phyloP scores from a whole-genome alignment of 129 eudicot genomes.

The Centrapalus pauciflorus region DNA sequence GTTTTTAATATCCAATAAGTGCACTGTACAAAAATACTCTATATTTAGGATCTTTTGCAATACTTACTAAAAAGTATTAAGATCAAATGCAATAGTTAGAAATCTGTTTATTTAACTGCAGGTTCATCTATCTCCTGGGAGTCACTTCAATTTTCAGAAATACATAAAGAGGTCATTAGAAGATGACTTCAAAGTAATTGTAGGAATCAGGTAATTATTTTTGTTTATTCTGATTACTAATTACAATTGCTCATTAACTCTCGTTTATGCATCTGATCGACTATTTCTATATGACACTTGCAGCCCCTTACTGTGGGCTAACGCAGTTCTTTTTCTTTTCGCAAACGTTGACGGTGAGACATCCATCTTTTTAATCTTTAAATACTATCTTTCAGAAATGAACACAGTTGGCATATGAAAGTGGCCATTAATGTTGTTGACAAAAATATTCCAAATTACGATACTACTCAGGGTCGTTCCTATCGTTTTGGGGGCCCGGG shows the following conservation, averaged over 20 bases:
- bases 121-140: conserved; percentile 85
- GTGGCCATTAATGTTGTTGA: neutral
- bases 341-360: conserved; percentile 65
- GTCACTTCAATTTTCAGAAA: conserved; percentile 76
- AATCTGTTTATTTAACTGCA: neutral
- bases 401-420: neutral
- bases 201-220: conserved; percentile 66
- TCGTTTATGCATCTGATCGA: neutral
- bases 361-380: neutral
- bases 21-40: neutral
- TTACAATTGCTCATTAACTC: neutral
- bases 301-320: conserved; percentile 82
- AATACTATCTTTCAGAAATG: neutral
- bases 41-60: neutral
- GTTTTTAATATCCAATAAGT: too few relatives aligned
- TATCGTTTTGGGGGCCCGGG: too few relatives aligned
- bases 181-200: conserved; percentile 84
- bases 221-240: neutral
- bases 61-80: neutral
- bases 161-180: conserved; percentile 82
- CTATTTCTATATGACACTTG: neutral
- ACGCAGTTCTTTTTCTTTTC: conserved; percentile 68
- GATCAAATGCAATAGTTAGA: neutral
- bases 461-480: too few relatives aligned
- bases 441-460: neutral